Percentiles rank a stretch among this genome's conserved stretches.
These are phyloP conservation scores for Sarocladium strictum DNA, from an alignment of 2,329 filamentous ascomycete genomes.

Conservation along the genomic window DNA sequence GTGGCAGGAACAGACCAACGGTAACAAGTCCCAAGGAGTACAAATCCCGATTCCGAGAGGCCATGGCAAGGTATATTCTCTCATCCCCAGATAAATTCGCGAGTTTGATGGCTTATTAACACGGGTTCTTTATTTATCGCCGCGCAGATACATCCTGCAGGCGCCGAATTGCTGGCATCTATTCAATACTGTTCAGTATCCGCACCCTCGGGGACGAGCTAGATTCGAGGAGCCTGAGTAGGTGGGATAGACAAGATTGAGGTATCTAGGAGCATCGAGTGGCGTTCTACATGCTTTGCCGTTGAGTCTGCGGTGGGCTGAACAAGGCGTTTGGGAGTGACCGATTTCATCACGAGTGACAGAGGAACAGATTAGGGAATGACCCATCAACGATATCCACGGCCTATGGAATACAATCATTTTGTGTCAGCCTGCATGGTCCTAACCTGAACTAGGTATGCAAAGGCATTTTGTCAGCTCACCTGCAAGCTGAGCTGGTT, in stretches of 20 bases:
- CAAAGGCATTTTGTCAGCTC: slow-evolving; percentile 30
- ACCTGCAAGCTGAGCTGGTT: slow-evolving; percentile 29
- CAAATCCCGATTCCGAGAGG: slow-evolving; percentile 89
- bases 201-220: slow-evolving; percentile 28
- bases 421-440: no score
- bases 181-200: slow-evolving; percentile 43
- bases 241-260: slow-evolving; percentile 4
- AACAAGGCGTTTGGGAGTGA: background rate
- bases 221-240: slow-evolving; percentile 34
- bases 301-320: no score
- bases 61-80: slow-evolving; percentile 77
- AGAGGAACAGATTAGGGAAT: no score
- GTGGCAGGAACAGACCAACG: slow-evolving; percentile 77
- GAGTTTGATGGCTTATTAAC: background rate
- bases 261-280: no score
- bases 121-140: background rate
- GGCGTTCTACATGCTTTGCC: no score
- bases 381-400: background rate
- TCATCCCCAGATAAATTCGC: background rate
- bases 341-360: no score
- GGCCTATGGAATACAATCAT: background rate
- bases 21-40: slow-evolving; percentile 98
- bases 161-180: slow-evolving; percentile 73
- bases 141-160: slow-evolving; percentile 60
- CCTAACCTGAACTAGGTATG: background rate